A percentile compares a stretch with the other conserved stretches of the same genome.
These are phyloP conservation scores for Trichocladium antarcticum DNA, from an alignment of 495 filamentous ascomycete genomes.

Conservation along the genomic window DNA sequence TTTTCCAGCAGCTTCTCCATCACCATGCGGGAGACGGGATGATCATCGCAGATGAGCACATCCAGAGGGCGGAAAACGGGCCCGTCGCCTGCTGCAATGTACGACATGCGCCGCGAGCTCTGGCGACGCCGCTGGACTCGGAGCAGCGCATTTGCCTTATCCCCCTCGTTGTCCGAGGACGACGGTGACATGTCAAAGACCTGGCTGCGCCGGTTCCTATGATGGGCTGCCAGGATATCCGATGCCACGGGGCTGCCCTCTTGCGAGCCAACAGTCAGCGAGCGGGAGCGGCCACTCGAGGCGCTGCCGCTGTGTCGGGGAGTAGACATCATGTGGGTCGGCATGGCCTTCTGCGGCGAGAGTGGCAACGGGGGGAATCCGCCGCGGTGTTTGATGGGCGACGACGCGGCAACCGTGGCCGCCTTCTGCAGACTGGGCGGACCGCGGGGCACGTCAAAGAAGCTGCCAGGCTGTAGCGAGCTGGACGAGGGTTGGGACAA, in stretches of 20 bases:
- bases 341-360: constrained; percentile 38
- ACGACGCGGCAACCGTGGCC: constrained; percentile 52
- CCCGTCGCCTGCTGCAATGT: constrained; percentile 59
- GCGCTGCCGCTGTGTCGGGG: constrained; percentile 37
- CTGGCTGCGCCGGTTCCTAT: constrained; percentile 85
- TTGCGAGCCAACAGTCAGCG: constrained; percentile 88
- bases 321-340: constrained; percentile 29
- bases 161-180: constrained; percentile 93
- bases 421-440: constrained; percentile 49
- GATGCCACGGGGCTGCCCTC: constrained; percentile 64
- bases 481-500: constrained; percentile 66
- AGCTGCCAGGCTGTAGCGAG: constrained; percentile 61
- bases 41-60: constrained; percentile 93
- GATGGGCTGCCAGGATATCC: constrained; percentile 56
- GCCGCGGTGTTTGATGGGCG: constrained; percentile 65
- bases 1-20: constrained; percentile 97
- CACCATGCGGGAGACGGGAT: constrained; percentile 90
- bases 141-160: constrained; percentile 80
- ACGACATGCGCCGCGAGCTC: constrained; percentile 82
- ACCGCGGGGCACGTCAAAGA: constrained; percentile 59
- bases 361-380: constrained; percentile 36
- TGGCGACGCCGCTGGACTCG: constrained; percentile 86
- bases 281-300: constrained; percentile 54
- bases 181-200: constrained; percentile 94
- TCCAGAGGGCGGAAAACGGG: constrained; percentile 85